Evolutionary conservation across 192 early-diverging fungal species (phyloP).

Genomic region (Gigaspora rosea): DNA sequence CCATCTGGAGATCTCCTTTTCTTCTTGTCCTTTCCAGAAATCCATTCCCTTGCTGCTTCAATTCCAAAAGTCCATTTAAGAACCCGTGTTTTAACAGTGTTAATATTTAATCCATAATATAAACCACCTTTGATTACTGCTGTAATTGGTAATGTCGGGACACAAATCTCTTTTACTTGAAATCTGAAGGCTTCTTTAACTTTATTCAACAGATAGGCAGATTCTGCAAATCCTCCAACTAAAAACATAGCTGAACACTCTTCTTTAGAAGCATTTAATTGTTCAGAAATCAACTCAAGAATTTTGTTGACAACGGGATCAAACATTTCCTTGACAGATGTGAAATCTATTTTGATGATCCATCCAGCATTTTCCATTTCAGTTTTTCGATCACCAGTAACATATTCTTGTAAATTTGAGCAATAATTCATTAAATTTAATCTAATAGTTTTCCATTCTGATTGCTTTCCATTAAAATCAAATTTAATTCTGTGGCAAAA

Average conservation of each 20-base stretch:
- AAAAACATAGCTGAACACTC: conserved; percentile 52
- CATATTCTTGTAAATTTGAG: not conserved
- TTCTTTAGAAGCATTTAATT: conserved; percentile 45
- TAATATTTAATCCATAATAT: conserved; percentile 13
- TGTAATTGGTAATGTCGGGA: conserved; percentile 52
- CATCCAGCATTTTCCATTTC: conserved; percentile 48
- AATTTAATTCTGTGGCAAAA: not conserved
- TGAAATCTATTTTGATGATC: conserved; percentile 41
- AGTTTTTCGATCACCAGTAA: not conserved
- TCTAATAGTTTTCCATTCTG: not conserved
- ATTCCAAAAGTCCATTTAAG: conserved; percentile 28
- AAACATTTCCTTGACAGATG: conserved; percentile 56
- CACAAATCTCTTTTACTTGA: conserved; percentile 46
- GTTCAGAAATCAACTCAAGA: conserved; percentile 51
- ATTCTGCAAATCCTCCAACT: conserved; percentile 60
- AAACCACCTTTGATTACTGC: conserved; percentile 56
- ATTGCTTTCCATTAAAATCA: not conserved
- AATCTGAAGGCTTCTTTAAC: conserved; percentile 49
- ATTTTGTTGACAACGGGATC: conserved; percentile 58
- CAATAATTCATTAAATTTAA: not conserved
- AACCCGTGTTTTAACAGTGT: not conserved
- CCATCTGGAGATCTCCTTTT: conserved; percentile 8
- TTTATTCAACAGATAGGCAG: conserved; percentile 50
- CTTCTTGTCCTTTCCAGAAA: not conserved
- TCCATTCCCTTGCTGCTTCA: not conserved